Base-by-base conservation (phyloP, 345 rosid species). In the Anastatica hierochuntica region DNA sequence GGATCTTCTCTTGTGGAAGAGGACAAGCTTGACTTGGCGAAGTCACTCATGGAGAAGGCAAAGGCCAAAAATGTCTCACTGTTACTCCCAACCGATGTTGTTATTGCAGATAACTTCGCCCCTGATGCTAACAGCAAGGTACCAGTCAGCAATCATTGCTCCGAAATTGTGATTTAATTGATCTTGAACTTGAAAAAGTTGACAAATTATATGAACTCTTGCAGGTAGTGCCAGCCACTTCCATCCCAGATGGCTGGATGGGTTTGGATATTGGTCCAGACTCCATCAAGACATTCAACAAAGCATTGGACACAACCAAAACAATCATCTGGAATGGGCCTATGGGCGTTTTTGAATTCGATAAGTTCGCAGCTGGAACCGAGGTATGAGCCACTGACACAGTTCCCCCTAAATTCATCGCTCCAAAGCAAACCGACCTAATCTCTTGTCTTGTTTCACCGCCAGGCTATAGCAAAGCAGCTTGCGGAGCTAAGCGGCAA, bases 251-350 rank as follows among this genome's bases (percentile, higher is more conserved):
- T 72, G 95, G 95, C 10, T 90, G 97, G 97, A 86, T 90, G 97
- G 97, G 96, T 51, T 65, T 90, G 60, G 97, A 83, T 71, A 62
- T 83, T 56, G 90, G 84, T 49, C 90, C 90, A 49, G 90, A 83
- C 36, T 76, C 90, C 38, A 60, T 90, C 18, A 84, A 79, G 78
- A 74, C 86, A 43, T 84, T 90, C 78, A 80, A 36, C 7, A 81
- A 80, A 0, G 90, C 83, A 43, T 47, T 90, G 63, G 97, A 73
- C 47, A 76, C 88, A 18, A 80, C 94, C 69, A 42, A 90, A 68
- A 90, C 97, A 35, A 72, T 90, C 52, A 90, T 90, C 81, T 90
- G 97, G 97, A 90, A 84, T 19, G 96, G 97, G 64, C 97, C 96
- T 9, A 90, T 90, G 96, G 97, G 96, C 59, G 97, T 82, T 69